phyloP scores from a whole-genome alignment of 371 early-diverging fungal genomes.

The Paraphysoderma sedebokerense region DNA sequence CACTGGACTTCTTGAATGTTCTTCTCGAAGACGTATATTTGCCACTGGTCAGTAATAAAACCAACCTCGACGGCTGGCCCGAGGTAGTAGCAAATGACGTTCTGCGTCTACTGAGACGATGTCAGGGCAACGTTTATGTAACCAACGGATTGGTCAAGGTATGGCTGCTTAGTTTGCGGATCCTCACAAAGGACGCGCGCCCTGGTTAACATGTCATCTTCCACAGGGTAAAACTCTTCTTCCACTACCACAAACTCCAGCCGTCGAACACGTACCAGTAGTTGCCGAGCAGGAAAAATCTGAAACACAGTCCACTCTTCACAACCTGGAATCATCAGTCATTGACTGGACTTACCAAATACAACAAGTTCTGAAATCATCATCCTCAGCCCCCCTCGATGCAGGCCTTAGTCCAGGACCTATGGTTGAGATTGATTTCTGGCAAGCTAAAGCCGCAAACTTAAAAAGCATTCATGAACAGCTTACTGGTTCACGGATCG shows the following conservation, averaged over 20 bases:
- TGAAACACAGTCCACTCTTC: conserved; percentile 20
- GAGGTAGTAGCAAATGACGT: conserved; percentile 41
- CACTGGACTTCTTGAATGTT: conserved; percentile 27
- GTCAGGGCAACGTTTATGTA: conserved; percentile 35
- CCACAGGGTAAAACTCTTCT: conserved; percentile 37
- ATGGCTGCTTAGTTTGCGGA: neutral
- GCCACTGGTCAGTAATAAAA: conserved; percentile 30
- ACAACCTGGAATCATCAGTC: conserved; percentile 35
- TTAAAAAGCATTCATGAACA: conserved; percentile 31
- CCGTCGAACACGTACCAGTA: too few species aligned
- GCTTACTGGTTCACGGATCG: conserved; percentile 29
- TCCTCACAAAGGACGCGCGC: neutral
- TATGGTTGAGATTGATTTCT: conserved; percentile 40
- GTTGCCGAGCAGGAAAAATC: conserved; percentile 7
- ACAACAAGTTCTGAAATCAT: conserved; percentile 28
- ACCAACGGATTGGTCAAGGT: conserved; percentile 37
- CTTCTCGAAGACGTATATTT: conserved; percentile 35
- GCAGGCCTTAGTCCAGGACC: conserved; percentile 35
- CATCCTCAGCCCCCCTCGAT: conserved; percentile 28
- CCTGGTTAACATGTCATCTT: neutral
- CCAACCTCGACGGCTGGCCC: conserved; percentile 36
- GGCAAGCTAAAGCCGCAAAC: conserved; percentile 39
- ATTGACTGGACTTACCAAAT: conserved; percentile 45
- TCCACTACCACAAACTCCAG: conserved; percentile 33
- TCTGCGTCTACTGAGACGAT: conserved; percentile 25